phyloP scores from a whole-genome alignment of 1,284 basidiomycete genomes.

The Irpex lacteus region DNA sequence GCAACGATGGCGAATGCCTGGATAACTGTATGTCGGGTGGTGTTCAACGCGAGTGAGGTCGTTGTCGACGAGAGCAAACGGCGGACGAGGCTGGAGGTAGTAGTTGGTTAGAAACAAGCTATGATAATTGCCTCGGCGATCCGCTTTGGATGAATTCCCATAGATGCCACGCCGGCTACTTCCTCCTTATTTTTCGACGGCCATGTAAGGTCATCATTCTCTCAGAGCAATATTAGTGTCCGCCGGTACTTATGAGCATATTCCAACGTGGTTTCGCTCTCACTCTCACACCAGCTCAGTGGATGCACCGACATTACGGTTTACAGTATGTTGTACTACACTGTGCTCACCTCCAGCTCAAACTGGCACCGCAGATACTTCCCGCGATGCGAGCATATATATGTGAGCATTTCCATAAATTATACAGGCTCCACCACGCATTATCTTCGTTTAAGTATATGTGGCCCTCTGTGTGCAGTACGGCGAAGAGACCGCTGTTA shows the following conservation, averaged over 20 bases:
- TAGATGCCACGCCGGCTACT: constrained; percentile 11
- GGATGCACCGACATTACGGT: constrained; percentile 3
- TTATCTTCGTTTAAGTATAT: no score
- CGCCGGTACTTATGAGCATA: not conserved
- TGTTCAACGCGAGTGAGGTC: not conserved
- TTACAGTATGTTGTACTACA: not conserved
- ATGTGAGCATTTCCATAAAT: not conserved
- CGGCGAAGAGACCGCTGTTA: not conserved
- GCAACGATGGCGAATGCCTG: not conserved
- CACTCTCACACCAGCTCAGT: constrained; percentile 9
- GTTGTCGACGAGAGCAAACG: not conserved
- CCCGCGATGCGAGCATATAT: no score
- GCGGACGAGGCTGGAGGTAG: not conserved
- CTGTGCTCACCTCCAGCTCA: not conserved
- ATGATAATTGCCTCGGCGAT: constrained; percentile 1
- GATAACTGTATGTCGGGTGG: not conserved
- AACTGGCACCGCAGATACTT: not conserved
- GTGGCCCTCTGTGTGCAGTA: not conserved
- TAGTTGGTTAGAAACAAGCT: not conserved
- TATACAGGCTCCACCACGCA: not conserved
- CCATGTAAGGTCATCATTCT: not conserved
- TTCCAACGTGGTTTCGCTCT: not conserved
- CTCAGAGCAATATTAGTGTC: not conserved
- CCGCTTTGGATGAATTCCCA: constrained; percentile 7
- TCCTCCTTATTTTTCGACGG: not conserved